A percentile compares a stretch with the other conserved stretches of the same genome.
phyloP scores from a whole-genome alignment of 106 monocot species.

The Dendrobium huoshanense region DNA sequence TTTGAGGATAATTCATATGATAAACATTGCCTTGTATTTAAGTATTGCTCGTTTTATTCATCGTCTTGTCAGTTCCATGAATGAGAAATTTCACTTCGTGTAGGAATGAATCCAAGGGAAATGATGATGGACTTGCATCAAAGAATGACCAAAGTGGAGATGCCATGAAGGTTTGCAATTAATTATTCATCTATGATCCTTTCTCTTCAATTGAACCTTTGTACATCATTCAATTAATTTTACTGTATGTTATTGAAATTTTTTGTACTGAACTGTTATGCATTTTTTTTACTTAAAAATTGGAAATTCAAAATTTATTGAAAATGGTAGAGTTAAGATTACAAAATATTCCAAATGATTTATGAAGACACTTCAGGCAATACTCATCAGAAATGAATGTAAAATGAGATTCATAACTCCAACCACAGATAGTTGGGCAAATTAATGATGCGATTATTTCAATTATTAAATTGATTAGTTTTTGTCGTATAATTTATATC shows the following conservation, averaged over 20 bases:
- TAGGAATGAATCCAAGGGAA: constrained; percentile 1
- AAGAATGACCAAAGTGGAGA: background rate
- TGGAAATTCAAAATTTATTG: background rate
- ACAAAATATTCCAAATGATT: background rate
- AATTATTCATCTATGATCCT: background rate
- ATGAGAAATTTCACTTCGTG: background rate
- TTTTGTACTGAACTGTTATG: background rate
- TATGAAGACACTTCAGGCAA: background rate
- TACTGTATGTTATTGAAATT: background rate
- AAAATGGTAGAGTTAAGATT: background rate
- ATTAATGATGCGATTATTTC: too few species aligned
- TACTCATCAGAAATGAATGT: too few species aligned
- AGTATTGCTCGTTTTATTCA: background rate
- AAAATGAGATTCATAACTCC: too few species aligned
- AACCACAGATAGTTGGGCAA: too few species aligned
- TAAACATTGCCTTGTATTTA: background rate
- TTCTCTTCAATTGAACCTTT: background rate
- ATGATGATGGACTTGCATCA: background rate
- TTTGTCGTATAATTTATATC: background rate
- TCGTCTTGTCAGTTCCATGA: background rate
- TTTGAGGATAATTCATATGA: background rate
- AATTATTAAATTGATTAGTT: background rate
- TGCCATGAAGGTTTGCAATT: background rate
- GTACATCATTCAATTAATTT: background rate
- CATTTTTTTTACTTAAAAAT: background rate